Percentiles rank a stretch among this genome's conserved stretches.
Evolutionary conservation across 1,284 basidiomycete genomes (phyloP).

Genomic region (Puccinia polysora): DNA sequence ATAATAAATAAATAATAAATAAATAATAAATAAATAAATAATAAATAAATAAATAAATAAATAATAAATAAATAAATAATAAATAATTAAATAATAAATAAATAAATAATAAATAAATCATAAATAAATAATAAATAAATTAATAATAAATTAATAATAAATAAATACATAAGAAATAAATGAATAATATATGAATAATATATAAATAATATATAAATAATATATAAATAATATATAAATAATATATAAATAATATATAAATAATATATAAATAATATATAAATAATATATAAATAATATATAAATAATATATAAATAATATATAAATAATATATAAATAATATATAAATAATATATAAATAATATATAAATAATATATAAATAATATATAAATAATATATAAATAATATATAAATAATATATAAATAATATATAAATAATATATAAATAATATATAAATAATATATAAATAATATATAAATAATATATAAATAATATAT

Average conservation of each 20-base stretch:
- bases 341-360: conserved; percentile 4
- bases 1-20: too few species aligned
- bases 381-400: conserved; percentile 4
- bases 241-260: conserved; percentile 4
- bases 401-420: conserved; percentile 4
- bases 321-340: conserved; percentile 4
- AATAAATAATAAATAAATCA: too few species aligned
- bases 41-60: too few species aligned
- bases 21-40: too few species aligned
- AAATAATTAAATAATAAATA: too few species aligned
- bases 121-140: too few species aligned
- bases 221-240: conserved; percentile 4
- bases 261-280: conserved; percentile 4
- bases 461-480: conserved; percentile 1
- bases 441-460: conserved; percentile 4
- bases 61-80: too few species aligned
- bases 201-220: conserved; percentile 4
- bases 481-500: background rate
- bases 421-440: conserved; percentile 4
- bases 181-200: conserved; percentile 4
- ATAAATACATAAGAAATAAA: background rate
- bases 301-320: conserved; percentile 4
- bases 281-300: conserved; percentile 4
- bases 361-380: conserved; percentile 4
- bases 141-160: too few species aligned